Percentiles rank a stretch among this genome's conserved stretches.
Evolutionary conservation across 2,329 filamentous ascomycete species (phyloP).

Genomic region (Cladophialophora psammophila): DNA sequence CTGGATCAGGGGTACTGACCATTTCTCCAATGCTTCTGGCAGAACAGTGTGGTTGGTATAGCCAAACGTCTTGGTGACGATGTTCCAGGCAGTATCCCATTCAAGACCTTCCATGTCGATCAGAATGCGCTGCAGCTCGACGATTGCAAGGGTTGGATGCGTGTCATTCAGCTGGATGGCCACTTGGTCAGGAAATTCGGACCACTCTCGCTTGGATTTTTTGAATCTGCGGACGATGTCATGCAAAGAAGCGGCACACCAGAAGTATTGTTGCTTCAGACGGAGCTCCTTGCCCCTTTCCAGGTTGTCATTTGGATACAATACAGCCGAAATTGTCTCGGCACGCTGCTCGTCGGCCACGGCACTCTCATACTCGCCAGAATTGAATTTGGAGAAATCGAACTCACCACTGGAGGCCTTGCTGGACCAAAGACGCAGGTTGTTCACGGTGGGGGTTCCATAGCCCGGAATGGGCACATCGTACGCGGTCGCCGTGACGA

Average conservation of each 20-base stretch:
- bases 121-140: constrained; percentile 92
- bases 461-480: constrained; percentile 94
- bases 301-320: constrained; percentile 97
- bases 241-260: constrained; percentile 94
- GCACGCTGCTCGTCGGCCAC: constrained; percentile 97
- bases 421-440: constrained; percentile 95
- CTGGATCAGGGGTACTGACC: constrained; percentile 92
- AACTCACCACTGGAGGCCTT: constrained; percentile 97
- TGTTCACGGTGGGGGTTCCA: constrained; percentile 89
- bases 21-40: constrained; percentile 96
- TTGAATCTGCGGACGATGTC: constrained; percentile 98
- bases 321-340: constrained; percentile 97
- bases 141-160: constrained; percentile 93
- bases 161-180: constrained; percentile 99
- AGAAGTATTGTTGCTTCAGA: constrained; percentile 99
- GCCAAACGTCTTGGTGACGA: constrained; percentile 80
- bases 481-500: constrained; percentile 89
- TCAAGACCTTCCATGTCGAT: constrained; percentile 87
- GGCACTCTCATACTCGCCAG: constrained; percentile 94
- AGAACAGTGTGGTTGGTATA: constrained; percentile 99
- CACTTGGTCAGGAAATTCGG: constrained; percentile 89
- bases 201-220: constrained; percentile 91
- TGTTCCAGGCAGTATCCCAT: constrained; percentile 91
- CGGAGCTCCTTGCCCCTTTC: constrained; percentile 96
- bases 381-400: constrained; percentile 99